These are phyloP conservation scores for Moniliophthora roreri DNA, from an alignment of 1,284 basidiomycete genomes.

Conservation along the genomic window DNA sequence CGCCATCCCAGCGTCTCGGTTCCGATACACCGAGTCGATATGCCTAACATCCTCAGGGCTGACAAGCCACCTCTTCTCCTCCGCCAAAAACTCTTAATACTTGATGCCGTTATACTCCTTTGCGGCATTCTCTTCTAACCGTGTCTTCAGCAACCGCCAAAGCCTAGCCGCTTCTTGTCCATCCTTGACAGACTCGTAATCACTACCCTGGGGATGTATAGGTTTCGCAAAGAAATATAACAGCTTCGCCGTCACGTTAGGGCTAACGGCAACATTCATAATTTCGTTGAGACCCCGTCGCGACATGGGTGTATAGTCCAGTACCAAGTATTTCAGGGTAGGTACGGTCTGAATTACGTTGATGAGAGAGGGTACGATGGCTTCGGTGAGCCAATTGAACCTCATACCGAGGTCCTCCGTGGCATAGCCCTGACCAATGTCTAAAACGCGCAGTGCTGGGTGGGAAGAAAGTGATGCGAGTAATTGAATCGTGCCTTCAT, in stretches of 20 bases:
- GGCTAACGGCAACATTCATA: not conserved
- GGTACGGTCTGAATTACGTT: not conserved
- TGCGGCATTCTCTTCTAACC: slow-evolving; percentile 4
- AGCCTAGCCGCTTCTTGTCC: slow-evolving; percentile 3
- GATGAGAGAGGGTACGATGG: not conserved
- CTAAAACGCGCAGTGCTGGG: slow-evolving; percentile 8
- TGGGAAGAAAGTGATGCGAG: slow-evolving; percentile 14
- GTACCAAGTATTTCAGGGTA: slow-evolving; percentile 7
- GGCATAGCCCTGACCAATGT: slow-evolving; percentile 11
- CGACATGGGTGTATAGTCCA: slow-evolving; percentile 9
- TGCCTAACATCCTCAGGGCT: slow-evolving; percentile 19
- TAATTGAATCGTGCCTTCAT: slow-evolving; percentile 13
- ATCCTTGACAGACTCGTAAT: slow-evolving; percentile 3
- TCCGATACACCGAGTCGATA: slow-evolving; percentile 22
- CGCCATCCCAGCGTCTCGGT: slow-evolving; percentile 14
- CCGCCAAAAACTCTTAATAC: slow-evolving; percentile 5
- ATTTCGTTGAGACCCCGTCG: slow-evolving; percentile 4
- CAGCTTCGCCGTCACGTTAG: no score
- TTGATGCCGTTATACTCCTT: slow-evolving; percentile 9
- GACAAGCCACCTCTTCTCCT: slow-evolving; percentile 12
- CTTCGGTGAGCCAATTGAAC: slow-evolving; percentile 13
- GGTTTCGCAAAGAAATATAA: not conserved
- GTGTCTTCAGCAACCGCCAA: not conserved
- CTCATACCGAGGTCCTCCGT: slow-evolving; percentile 11
- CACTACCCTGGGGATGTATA: slow-evolving; percentile 5